Base-by-base conservation (phyloP, 805 yeast species). In the Candida sithepensis region DNA sequence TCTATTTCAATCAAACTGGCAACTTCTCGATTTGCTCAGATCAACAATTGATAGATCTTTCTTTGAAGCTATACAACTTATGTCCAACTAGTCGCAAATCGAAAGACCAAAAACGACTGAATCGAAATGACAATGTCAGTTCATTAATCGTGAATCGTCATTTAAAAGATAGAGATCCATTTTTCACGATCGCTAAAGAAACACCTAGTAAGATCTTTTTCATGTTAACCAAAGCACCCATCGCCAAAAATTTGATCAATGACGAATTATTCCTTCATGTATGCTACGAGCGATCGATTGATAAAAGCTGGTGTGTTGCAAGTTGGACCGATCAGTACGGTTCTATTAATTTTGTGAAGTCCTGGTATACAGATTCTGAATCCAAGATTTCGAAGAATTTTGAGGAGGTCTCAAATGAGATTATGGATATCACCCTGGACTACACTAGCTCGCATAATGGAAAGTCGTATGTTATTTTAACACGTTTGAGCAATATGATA, bases 321-420 rank as follows among this genome's bases (percentile, higher is more conserved):
- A 84, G 95, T 0, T 89, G 97, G 95, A 75, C 94, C 0, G 96
- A 92, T 59, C 92, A 91, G 42, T 75, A 77, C 61, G 96, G 96
- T 0, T 71, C 72, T 3, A 73, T 79, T 12, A 77, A 82, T 16
- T 74, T 72, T 41, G 76, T 83, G 0, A 83, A 80, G 53, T 75
- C 89, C 0, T 86, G 92, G 91, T 75, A 73, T 55, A 71, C 60
- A 18, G 57, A 54, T 16, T 52, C 58, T 2, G 56, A 52, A 74
- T 60, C 61, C 67, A 68, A 45, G 57, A 55, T 46, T 44, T 21
- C 50, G 42, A 57, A 52, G 54, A 63, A 48, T n/a, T 75, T 81
- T 58, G 82, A 82, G 36, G 68, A 73, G 0, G 79, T 85, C 2
- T 77, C 86, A 51, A 81, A 78, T 55, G 85, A 84, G 47, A 79